Percentiles rank a stretch among this genome's conserved stretches.
Evolutionary conservation across 2,329 filamentous ascomycete species (phyloP).

Genomic region (Botrytis pseudocinerea): DNA sequence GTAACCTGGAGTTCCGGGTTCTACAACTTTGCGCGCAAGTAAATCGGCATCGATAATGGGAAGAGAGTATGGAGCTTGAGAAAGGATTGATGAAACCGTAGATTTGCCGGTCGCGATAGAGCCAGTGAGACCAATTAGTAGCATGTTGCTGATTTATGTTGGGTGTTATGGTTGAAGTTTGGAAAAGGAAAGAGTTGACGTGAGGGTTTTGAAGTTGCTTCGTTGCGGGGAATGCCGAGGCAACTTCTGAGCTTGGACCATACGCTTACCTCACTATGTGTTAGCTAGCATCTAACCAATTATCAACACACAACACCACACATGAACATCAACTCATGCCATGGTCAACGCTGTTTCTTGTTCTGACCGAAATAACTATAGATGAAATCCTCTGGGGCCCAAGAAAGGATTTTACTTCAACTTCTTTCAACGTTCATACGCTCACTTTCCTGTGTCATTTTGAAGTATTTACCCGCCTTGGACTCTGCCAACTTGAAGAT

Average conservation of each 20-base stretch:
- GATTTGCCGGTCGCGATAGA: slow-evolving; percentile 99
- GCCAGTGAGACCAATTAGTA: slow-evolving; percentile 92
- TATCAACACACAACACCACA: background rate
- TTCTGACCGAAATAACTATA: background rate
- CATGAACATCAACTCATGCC: background rate
- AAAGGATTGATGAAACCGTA: slow-evolving; percentile 83
- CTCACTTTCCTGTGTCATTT: background rate
- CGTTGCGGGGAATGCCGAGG: slow-evolving; percentile 13
- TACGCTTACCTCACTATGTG: background rate
- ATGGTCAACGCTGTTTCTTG: background rate
- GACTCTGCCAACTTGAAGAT: background rate
- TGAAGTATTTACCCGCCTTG: background rate
- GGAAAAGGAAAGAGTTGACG: slow-evolving; percentile 7
- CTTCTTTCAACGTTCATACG: background rate
- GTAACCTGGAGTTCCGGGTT: slow-evolving; percentile 86
- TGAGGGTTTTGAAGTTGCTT: background rate
- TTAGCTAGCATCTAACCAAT: background rate
- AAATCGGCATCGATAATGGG: slow-evolving; percentile 94
- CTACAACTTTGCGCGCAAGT: slow-evolving; percentile 88
- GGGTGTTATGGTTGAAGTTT: slow-evolving; percentile 2
- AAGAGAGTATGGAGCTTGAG: slow-evolving; percentile 76
- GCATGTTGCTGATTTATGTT: slow-evolving; percentile 56
- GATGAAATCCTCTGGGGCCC: background rate
- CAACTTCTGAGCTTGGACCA: background rate
- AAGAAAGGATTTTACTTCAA: background rate